These are phyloP conservation scores for Clitoria ternatea DNA, from an alignment of 306 rosid genomes.

Conservation along the genomic window DNA sequence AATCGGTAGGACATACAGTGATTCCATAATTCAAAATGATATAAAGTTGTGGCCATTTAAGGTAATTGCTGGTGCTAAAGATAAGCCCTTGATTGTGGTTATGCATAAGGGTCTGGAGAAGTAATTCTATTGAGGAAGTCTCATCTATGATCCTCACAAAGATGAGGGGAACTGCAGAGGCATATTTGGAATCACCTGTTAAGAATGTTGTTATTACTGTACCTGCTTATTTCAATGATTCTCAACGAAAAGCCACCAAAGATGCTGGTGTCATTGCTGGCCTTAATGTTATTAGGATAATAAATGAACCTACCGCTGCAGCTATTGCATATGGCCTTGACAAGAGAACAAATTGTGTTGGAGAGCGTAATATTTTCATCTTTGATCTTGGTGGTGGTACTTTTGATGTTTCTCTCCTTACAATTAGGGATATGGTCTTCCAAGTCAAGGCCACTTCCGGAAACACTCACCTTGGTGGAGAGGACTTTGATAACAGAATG, in stretches of 20 bases:
- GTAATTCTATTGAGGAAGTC: too few relatives aligned
- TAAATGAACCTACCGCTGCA: slow-evolving; percentile 37
- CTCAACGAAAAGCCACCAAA: slow-evolving; percentile 32
- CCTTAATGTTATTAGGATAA: slow-evolving; percentile 35
- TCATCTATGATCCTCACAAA: slow-evolving; percentile 46
- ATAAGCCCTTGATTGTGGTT: too few relatives aligned
- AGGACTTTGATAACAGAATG: too few relatives aligned
- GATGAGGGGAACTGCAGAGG: slow-evolving; percentile 56
- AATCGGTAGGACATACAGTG: too few relatives aligned
- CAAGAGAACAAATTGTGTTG: slow-evolving; percentile 34
- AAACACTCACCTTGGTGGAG: slow-evolving; percentile 32
- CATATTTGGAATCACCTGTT: background rate
- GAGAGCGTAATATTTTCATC: too few relatives aligned
- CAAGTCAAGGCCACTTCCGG: background rate
- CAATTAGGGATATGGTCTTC: slow-evolving; percentile 25
- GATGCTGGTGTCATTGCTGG: slow-evolving; percentile 34
- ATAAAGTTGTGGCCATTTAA: too few relatives aligned
- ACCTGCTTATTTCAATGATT: slow-evolving; percentile 59
- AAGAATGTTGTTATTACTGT: slow-evolving; percentile 53
- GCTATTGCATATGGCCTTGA: slow-evolving; percentile 59
- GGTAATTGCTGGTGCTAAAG: too few relatives aligned
- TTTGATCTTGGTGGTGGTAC: slow-evolving; percentile 46
- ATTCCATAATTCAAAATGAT: too few relatives aligned
- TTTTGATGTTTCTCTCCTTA: slow-evolving; percentile 54
- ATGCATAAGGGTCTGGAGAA: too few relatives aligned